A percentile compares a stretch with the other conserved stretches of the same genome.
phyloP scores from a whole-genome alignment of 768 basidiomycete species.

The Cytidiella melzeri region DNA sequence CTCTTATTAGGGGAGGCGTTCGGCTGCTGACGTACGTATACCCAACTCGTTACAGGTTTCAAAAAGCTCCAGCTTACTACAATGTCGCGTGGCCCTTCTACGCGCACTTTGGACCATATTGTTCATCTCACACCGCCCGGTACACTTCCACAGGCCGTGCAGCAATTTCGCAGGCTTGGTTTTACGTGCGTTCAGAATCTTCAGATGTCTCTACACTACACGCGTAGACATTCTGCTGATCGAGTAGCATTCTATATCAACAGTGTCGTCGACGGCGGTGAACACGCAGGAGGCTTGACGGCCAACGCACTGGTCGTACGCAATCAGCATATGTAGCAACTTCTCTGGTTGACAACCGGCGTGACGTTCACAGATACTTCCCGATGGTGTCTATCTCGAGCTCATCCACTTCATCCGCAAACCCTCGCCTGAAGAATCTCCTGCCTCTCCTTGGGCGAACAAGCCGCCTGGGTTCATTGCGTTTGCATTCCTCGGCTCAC shows the following conservation, averaged over 20 bases:
- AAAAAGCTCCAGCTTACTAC: no score
- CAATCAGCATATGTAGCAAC: no score
- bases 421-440: constrained; percentile 45
- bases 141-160: constrained; percentile 40
- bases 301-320: constrained; percentile 60
- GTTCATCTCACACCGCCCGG: constrained; percentile 67
- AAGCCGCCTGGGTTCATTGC: constrained; percentile 48
- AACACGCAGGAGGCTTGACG: constrained; percentile 56
- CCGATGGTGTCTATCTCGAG: constrained; percentile 60
- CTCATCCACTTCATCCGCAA: constrained; percentile 62
- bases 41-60: no score
- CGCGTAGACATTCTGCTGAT: background rate
- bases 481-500: constrained; percentile 39
- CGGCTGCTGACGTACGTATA: no score
- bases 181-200: constrained; percentile 48
- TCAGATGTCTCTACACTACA: background rate
- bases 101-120: constrained; percentile 57
- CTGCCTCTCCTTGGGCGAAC: constrained; percentile 47
- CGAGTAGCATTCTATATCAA: background rate
- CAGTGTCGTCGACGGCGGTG: constrained; percentile 64
- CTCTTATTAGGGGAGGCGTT: no score
- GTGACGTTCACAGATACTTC: constrained; percentile 34
- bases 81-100: constrained; percentile 31
- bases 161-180: constrained; percentile 53
- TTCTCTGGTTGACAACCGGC: no score